Conservation (phyloP, 2,329 filamentous ascomycete genomes). For the Echinosphaeria canescens region DNA sequence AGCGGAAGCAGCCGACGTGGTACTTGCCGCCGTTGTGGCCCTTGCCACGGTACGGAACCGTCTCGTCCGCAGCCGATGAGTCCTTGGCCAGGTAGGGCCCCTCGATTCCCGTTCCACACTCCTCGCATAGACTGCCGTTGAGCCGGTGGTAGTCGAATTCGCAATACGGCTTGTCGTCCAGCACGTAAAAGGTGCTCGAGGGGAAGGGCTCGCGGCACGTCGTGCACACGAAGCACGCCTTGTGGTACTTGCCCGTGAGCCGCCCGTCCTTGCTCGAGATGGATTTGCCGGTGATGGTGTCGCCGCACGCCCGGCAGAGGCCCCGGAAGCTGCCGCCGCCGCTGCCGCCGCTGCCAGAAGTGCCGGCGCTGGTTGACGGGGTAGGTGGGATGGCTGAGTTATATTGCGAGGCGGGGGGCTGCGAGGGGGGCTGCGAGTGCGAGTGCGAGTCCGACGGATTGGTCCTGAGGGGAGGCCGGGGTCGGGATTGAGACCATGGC, state of each 20-base stretch:
- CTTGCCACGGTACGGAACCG: too few relatives aligned
- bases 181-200: slow-evolving; percentile 83
- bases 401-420: slow-evolving; percentile 15
- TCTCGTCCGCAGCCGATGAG: too few relatives aligned
- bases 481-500: too few relatives aligned
- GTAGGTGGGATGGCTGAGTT: slow-evolving; percentile 12
- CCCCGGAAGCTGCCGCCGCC: too few relatives aligned
- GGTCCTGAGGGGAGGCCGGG: too few relatives aligned
- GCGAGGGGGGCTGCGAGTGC: too few relatives aligned
- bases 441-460: too few relatives aligned
- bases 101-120: slow-evolving; percentile 72
- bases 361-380: too few relatives aligned
- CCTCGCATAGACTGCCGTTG: slow-evolving; percentile 67
- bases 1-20: slow-evolving; percentile 73
- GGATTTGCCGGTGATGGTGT: slow-evolving; percentile 71
- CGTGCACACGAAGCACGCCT: slow-evolving; percentile 79
- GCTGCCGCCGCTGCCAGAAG: too few relatives aligned
- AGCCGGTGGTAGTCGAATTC: slow-evolving; percentile 81
- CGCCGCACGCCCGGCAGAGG: slow-evolving; percentile 62
- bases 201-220: slow-evolving; percentile 65
- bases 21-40: too few relatives aligned
- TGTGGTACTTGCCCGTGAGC: slow-evolving; percentile 84
- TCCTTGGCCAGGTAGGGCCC: slow-evolving; percentile 85
- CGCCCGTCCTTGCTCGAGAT: slow-evolving; percentile 86
- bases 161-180: slow-evolving; percentile 74